A percentile compares a stretch with the other conserved stretches of the same genome.
Evolutionary conservation across 805 yeast genomes (phyloP).

Genomic region (Candida hungchunana): DNA sequence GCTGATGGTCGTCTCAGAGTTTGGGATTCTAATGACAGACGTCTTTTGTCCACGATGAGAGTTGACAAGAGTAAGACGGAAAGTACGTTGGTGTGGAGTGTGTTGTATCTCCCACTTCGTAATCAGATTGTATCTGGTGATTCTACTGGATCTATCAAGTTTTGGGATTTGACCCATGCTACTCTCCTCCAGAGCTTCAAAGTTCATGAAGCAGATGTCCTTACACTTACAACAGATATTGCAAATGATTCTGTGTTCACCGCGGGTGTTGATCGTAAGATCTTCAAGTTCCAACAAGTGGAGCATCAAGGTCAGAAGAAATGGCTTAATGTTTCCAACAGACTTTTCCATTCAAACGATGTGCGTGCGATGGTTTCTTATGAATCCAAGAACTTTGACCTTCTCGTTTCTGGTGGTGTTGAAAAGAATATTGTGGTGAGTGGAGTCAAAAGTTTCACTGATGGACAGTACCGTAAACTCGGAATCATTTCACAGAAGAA

Average conservation of each 20-base stretch:
- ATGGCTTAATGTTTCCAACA: conserved; percentile 75
- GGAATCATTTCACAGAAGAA: conserved; percentile 57
- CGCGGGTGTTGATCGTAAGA: conserved; percentile 92
- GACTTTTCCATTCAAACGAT: conserved; percentile 83
- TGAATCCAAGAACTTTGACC: conserved; percentile 63
- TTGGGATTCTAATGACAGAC: conserved; percentile 52
- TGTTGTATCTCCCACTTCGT: conserved; percentile 55
- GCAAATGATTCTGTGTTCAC: conserved; percentile 66
- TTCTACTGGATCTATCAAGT: conserved; percentile 88
- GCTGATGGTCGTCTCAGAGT: conserved; percentile 89
- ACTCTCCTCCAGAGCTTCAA: conserved; percentile 77
- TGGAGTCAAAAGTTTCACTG: conserved; percentile 60
- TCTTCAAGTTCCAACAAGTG: conserved; percentile 52
- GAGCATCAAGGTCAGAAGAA: conserved; percentile 36
- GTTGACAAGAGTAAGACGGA: conserved; percentile 87
- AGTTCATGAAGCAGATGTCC: conserved; percentile 87
- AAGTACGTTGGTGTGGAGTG: conserved; percentile 89
- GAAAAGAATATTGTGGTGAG: conserved; percentile 64
- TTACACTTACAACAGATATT: conserved; percentile 61
- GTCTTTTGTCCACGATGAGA: conserved; percentile 79
- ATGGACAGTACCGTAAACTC: conserved; percentile 67
- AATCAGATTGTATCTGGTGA: conserved; percentile 91
- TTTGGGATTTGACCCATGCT: conserved; percentile 82
- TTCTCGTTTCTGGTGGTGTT: conserved; percentile 79
- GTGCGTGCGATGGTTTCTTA: conserved; percentile 70